Evolutionary conservation across 306 rosid species (phyloP).

Genomic region (Pueraria montana): DNA sequence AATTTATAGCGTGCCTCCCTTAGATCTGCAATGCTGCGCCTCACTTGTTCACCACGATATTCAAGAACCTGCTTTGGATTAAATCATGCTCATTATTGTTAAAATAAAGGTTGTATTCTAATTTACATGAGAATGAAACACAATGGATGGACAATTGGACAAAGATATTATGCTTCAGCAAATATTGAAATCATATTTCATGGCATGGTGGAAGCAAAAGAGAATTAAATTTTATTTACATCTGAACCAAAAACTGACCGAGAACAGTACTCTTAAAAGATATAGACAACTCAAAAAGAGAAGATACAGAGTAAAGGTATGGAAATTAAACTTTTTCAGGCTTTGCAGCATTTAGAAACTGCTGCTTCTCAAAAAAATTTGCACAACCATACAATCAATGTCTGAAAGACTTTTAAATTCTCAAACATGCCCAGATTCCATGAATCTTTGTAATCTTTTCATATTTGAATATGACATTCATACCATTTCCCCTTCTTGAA

Average conservation of each 20-base stretch:
- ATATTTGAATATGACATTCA: constrained; percentile 34
- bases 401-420: neutral
- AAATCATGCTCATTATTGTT: constrained; percentile 38
- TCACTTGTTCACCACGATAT: constrained; percentile 94
- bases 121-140: constrained; percentile 41
- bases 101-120: constrained; percentile 21
- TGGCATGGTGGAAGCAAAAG: constrained; percentile 13
- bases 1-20: constrained; percentile 81
- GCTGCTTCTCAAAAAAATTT: neutral
- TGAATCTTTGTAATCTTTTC: constrained; percentile 4
- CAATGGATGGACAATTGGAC: constrained; percentile 16
- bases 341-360: neutral
- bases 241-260: neutral
- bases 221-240: constrained; percentile 16
- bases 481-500: constrained; percentile 98
- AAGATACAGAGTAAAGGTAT: neutral
- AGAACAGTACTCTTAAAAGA: neutral
- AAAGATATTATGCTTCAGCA: neutral
- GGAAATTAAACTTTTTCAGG: constrained; percentile 7
- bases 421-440: constrained; percentile 27
- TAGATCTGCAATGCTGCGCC: constrained; percentile 79
- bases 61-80: constrained; percentile 76
- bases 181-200: constrained; percentile 11
- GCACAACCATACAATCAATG: constrained; percentile 5
- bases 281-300: neutral